These are phyloP conservation scores for Brasenia schreberi DNA, from an alignment of 164 flowering plant species.

Conservation along the genomic window DNA sequence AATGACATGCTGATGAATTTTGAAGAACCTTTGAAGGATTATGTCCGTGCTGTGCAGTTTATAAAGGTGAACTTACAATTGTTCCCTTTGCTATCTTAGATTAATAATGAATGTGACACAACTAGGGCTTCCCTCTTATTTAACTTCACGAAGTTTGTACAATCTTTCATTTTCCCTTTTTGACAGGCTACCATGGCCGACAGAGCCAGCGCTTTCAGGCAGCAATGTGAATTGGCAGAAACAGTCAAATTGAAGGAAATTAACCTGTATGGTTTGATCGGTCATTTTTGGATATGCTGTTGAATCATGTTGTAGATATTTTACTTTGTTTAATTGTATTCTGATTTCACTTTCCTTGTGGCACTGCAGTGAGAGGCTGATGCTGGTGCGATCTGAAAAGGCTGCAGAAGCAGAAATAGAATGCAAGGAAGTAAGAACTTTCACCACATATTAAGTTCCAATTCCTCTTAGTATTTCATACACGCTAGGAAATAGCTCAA, in stretches of 20 bases:
- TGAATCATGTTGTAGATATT: not conserved
- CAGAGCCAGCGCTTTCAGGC: slow-evolving; percentile 89
- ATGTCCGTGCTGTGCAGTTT: slow-evolving; percentile 94
- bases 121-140: not conserved
- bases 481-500: not conserved
- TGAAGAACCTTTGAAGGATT: slow-evolving; percentile 97
- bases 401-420: slow-evolving; percentile 30
- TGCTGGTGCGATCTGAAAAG: slow-evolving; percentile 14
- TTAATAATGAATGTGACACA: not conserved
- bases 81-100: not conserved
- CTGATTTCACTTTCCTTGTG: not conserved
- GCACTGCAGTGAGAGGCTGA: slow-evolving; percentile 63
- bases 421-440: not conserved
- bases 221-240: slow-evolving; percentile 89
- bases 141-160: too few species aligned
- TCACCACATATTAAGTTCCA: not conserved
- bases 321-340: not conserved
- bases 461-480: not conserved
- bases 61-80: slow-evolving; percentile 42
- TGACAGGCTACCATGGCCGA: slow-evolving; percentile 74
- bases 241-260: slow-evolving; percentile 86
- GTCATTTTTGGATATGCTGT: not conserved
- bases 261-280: slow-evolving; percentile 55
- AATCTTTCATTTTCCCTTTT: not conserved
- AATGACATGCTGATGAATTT: slow-evolving; percentile 80